These are phyloP conservation scores for Malania oleifera DNA, from an alignment of 164 flowering plant species.

Conservation along the genomic window DNA sequence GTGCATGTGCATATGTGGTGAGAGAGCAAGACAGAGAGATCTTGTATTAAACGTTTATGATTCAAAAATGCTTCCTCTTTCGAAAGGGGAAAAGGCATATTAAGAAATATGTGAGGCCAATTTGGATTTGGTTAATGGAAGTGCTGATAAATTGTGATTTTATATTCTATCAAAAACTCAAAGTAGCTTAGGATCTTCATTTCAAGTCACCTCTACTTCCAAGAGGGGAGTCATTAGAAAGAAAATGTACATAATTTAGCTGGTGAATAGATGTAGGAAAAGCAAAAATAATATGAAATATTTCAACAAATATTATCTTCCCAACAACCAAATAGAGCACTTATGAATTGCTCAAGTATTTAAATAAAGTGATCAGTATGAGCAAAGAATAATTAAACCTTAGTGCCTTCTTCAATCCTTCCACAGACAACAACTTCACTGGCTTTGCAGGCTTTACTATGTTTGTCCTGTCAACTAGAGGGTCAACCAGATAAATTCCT, in stretches of 20 bases:
- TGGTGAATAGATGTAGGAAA: not conserved
- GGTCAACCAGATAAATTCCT: slow-evolving; percentile 74
- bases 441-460: slow-evolving; percentile 39
- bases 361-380: not conserved
- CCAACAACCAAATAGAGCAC: not conserved
- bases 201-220: too few species aligned
- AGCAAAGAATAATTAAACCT: slow-evolving; percentile 37
- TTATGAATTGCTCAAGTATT: not conserved
- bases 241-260: too few species aligned
- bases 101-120: too few species aligned
- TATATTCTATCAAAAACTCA: too few species aligned
- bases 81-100: too few species aligned
- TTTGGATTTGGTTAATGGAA: too few species aligned
- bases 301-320: not conserved
- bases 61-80: too few species aligned
- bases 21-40: not conserved
- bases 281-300: not conserved
- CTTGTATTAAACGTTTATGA: too few species aligned
- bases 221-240: too few species aligned
- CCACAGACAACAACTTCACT: slow-evolving; percentile 66
- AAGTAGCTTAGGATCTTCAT: too few species aligned
- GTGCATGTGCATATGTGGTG: not conserved
- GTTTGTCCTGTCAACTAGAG: slow-evolving; percentile 36
- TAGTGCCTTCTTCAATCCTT: slow-evolving; percentile 67
- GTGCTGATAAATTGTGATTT: too few species aligned